phyloP scores from a whole-genome alignment of 2,329 filamentous ascomycete genomes.

The Penicillium olsonii region DNA sequence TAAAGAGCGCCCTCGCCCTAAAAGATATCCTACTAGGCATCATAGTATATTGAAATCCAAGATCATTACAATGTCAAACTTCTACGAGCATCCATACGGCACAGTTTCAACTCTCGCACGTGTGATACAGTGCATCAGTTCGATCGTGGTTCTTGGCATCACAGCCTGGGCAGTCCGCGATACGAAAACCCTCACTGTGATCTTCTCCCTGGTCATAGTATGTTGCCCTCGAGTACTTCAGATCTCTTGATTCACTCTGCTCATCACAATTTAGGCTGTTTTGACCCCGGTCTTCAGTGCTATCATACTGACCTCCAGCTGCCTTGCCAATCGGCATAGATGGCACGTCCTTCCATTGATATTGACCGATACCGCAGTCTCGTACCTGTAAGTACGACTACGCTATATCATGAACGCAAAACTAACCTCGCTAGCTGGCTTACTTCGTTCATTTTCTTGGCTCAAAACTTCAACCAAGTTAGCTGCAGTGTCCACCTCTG shows the following conservation, averaged over 20 bases:
- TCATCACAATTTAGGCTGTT: slow-evolving; percentile 5
- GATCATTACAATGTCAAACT: slow-evolving; percentile 3
- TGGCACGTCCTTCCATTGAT: slow-evolving; percentile 16
- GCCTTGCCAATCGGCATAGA: slow-evolving; percentile 5
- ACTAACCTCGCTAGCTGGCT: slow-evolving; percentile 18
- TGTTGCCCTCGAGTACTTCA: neutral
- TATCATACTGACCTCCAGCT: slow-evolving; percentile 8
- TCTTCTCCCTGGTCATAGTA: slow-evolving; percentile 19
- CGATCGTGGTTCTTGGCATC: slow-evolving; percentile 22
- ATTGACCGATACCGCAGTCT: slow-evolving; percentile 11
- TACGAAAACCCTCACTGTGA: slow-evolving; percentile 21
- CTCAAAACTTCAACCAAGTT: slow-evolving; percentile 16
- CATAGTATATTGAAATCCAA: too few species aligned
- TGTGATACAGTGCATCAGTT: slow-evolving; percentile 13
- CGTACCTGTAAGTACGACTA: slow-evolving; percentile 16
- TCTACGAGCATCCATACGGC: slow-evolving; percentile 13
- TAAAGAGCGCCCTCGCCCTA: neutral
- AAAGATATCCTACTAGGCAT: too few species aligned
- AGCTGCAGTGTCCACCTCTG: slow-evolving; percentile 16
- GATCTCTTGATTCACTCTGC: neutral
- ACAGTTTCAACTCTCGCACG: slow-evolving; percentile 11
- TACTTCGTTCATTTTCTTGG: slow-evolving; percentile 23
- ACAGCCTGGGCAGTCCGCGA: slow-evolving; percentile 20
- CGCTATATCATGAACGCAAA: neutral
- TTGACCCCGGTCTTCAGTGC: slow-evolving; percentile 11